A percentile compares a stretch with the other conserved stretches of the same genome.
Evolutionary conservation across 192 early-diverging fungal genomes (phyloP).

Genomic region (Mortierella claussenii): DNA sequence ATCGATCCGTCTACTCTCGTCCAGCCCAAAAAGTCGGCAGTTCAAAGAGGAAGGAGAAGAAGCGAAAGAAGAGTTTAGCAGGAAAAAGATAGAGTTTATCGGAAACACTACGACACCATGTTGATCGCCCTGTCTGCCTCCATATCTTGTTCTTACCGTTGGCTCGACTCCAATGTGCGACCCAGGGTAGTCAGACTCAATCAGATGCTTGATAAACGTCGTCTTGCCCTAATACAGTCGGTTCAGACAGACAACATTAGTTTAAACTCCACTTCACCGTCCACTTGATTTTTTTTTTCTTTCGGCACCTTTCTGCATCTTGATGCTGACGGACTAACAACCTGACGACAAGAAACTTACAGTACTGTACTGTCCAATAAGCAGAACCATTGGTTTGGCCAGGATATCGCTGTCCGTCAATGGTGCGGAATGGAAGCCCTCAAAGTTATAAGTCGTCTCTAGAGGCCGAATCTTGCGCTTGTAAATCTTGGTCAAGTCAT

Average conservation of each 20-base stretch:
- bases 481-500: constrained; percentile 74
- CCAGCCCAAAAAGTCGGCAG: too few species aligned
- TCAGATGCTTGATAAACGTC: constrained; percentile 83
- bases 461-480: constrained; percentile 77
- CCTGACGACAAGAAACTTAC: constrained; percentile 21
- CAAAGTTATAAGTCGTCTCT: constrained; percentile 80
- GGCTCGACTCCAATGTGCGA: constrained; percentile 91
- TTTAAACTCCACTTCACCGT: neutral
- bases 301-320: neutral
- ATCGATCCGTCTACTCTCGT: constrained; percentile 77
- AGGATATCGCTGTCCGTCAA: constrained; percentile 84
- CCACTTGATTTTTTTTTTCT: neutral
- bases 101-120: neutral
- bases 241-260: neutral
- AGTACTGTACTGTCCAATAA: constrained; percentile 90
- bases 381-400: constrained; percentile 90
- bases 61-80: neutral
- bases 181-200: constrained; percentile 82
- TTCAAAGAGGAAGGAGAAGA: too few species aligned
- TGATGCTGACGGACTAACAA: neutral
- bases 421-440: constrained; percentile 83
- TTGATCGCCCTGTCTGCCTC: neutral
- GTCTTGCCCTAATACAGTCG: constrained; percentile 67
- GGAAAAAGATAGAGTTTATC: neutral
- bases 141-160: constrained; percentile 55